Evolutionary conservation across 495 filamentous ascomycete species (phyloP).

Genomic region (Penicillium paradoxum): DNA sequence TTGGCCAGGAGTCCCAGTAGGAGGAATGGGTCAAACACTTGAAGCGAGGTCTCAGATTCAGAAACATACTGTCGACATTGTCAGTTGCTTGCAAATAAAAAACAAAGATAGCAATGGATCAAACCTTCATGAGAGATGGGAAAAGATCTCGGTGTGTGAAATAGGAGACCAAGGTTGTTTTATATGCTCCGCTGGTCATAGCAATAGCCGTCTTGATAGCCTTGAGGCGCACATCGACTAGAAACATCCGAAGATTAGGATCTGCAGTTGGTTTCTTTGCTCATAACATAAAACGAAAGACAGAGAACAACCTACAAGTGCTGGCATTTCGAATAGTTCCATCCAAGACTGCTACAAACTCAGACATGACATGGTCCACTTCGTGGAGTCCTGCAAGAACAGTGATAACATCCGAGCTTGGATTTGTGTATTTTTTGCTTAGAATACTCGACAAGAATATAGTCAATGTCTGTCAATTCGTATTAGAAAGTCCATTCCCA

Average conservation of each 20-base stretch:
- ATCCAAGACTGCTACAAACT: constrained; percentile 83
- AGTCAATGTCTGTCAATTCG: constrained; percentile 67
- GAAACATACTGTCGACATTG: constrained; percentile 66
- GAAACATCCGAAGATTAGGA: constrained; percentile 6
- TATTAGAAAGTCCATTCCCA: constrained; percentile 35
- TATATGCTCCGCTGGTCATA: constrained; percentile 86
- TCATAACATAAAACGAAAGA: too few relatives aligned
- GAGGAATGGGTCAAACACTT: constrained; percentile 69
- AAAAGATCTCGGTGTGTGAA: constrained; percentile 95
- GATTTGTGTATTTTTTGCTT: constrained; percentile 89
- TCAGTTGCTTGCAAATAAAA: neutral
- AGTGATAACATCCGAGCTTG: constrained; percentile 90
- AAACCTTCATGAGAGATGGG: constrained; percentile 88
- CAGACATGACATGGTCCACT: constrained; percentile 77
- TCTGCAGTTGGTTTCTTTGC: neutral
- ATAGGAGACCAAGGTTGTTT: constrained; percentile 88
- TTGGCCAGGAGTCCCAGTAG: constrained; percentile 88
- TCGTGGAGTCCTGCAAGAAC: constrained; percentile 83
- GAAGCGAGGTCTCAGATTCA: constrained; percentile 60
- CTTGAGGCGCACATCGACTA: constrained; percentile 70
- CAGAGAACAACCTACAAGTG: constrained; percentile 61
- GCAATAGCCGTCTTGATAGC: constrained; percentile 78
- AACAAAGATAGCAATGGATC: neutral
- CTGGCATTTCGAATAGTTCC: constrained; percentile 72
- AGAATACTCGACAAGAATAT: constrained; percentile 77